phyloP scores from a whole-genome alignment of 2,329 filamentous ascomycete species.

The Orbilia javanica region DNA sequence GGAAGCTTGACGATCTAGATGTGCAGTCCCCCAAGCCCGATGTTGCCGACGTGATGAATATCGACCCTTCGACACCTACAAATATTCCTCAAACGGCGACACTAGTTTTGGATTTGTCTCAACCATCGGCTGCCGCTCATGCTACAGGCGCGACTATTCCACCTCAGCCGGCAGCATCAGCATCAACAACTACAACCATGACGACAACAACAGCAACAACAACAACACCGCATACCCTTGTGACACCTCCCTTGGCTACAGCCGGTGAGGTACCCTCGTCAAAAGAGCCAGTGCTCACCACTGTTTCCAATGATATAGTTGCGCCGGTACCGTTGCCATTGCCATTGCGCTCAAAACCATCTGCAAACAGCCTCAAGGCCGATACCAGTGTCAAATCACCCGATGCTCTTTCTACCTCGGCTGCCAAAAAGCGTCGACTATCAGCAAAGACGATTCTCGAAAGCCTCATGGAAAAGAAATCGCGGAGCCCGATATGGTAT shows the following conservation, averaged over 20 bases:
- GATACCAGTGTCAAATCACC: constrained; percentile 44
- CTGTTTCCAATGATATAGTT: constrained; percentile 4
- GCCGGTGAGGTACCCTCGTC: constrained; percentile 19
- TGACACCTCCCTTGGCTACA: constrained; percentile 32
- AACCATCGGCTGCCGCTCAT: constrained; percentile 13
- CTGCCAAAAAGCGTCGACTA: constrained; percentile 51
- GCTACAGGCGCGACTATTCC: constrained; percentile 21
- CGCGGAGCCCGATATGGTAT: constrained; percentile 53
- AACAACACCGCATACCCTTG: constrained; percentile 17
- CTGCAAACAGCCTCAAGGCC: constrained; percentile 24
- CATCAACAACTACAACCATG: too few species aligned
- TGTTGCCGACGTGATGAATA: constrained; percentile 13
- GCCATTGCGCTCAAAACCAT: constrained; percentile 15
- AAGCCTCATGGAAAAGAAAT: constrained; percentile 57
- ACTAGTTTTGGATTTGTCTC: constrained; percentile 1
- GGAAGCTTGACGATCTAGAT: constrained; percentile 29
- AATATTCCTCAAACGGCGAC: background rate
- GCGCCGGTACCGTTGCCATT: constrained; percentile 11
- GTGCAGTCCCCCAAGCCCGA: background rate
- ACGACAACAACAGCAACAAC: background rate
- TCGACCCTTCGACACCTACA: constrained; percentile 6
- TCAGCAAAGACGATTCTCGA: constrained; percentile 56
- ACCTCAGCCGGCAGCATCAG: too few species aligned
- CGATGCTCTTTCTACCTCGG: constrained; percentile 44
- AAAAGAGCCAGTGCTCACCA: constrained; percentile 15